Evolutionary conservation across 192 early-diverging fungal genomes (phyloP).

Genomic region (Haplosporangium gracile): DNA sequence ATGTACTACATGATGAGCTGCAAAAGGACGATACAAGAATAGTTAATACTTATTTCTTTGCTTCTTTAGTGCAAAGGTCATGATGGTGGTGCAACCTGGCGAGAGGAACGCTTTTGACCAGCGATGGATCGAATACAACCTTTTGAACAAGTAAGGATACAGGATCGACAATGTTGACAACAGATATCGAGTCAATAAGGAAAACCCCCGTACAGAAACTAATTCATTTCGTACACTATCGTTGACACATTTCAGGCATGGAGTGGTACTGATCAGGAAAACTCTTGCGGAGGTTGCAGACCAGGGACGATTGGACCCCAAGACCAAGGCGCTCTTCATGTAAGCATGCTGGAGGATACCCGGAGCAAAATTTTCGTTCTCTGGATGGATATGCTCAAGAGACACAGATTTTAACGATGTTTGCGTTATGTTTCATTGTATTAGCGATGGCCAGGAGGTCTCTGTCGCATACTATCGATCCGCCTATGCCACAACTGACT

Average conservation of each 20-base stretch:
- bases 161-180: background rate
- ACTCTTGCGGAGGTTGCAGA: conserved; percentile 78
- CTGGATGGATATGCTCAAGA: too few relatives aligned
- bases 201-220: background rate
- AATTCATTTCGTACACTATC: conserved; percentile 26
- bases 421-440: background rate
- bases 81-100: conserved; percentile 93
- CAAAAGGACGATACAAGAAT: background rate
- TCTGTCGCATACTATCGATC: conserved; percentile 93
- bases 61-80: conserved; percentile 71
- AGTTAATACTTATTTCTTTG: background rate
- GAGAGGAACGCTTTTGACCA: conserved; percentile 97
- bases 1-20: background rate
- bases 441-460: conserved; percentile 78
- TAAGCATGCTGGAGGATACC: conserved; percentile 55
- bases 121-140: conserved; percentile 84
- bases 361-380: background rate
- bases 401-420: too few relatives aligned
- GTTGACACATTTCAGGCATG: conserved; percentile 60
- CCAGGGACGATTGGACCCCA: conserved; percentile 69
- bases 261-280: conserved; percentile 70
- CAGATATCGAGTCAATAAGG: background rate
- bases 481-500: conserved; percentile 92
- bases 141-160: conserved; percentile 67
- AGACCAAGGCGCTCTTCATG: conserved; percentile 73